Percentiles rank a stretch among this genome's conserved stretches.
phyloP scores from a whole-genome alignment of 2,329 filamentous ascomycete genomes.

The Chrysoporthe deuterocubensis region DNA sequence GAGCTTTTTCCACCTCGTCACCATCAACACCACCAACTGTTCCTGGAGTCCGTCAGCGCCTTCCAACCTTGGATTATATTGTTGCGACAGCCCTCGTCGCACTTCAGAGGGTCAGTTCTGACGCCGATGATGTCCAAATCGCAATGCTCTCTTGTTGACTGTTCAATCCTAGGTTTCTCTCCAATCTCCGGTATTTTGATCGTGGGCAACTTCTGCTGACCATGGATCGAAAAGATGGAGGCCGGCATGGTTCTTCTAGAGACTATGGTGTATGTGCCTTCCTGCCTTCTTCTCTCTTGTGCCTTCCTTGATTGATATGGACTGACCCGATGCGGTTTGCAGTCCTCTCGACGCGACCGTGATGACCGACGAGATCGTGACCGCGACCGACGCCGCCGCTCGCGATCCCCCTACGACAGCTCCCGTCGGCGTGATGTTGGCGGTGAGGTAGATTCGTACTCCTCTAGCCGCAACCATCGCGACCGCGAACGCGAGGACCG shows the following conservation, averaged over 20 bases:
- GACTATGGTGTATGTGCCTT: slow-evolving; percentile 56
- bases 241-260: slow-evolving; percentile 56
- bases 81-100: slow-evolving; percentile 8
- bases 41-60: neutral
- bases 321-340: slow-evolving; percentile 18
- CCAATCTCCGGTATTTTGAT: slow-evolving; percentile 18
- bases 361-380: slow-evolving; percentile 42
- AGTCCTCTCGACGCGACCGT: slow-evolving; percentile 40
- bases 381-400: slow-evolving; percentile 68
- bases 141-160: slow-evolving; percentile 63
- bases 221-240: slow-evolving; percentile 43
- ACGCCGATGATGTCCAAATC: slow-evolving; percentile 68
- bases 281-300: neutral
- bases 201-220: slow-evolving; percentile 34
- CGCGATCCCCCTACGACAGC: slow-evolving; percentile 81
- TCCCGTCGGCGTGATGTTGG: slow-evolving; percentile 75
- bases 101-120: slow-evolving; percentile 13
- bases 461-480: slow-evolving; percentile 88
- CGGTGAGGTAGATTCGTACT: slow-evolving; percentile 78
- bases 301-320: neutral
- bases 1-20: slow-evolving; percentile 5
- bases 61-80: neutral
- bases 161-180: slow-evolving; percentile 67
- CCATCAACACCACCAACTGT: slow-evolving; percentile 6
- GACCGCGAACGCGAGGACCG: slow-evolving; percentile 93